These are phyloP conservation scores for Trichoderma harzianum DNA, from an alignment of 2,329 filamentous ascomycete species.

Conservation along the genomic window DNA sequence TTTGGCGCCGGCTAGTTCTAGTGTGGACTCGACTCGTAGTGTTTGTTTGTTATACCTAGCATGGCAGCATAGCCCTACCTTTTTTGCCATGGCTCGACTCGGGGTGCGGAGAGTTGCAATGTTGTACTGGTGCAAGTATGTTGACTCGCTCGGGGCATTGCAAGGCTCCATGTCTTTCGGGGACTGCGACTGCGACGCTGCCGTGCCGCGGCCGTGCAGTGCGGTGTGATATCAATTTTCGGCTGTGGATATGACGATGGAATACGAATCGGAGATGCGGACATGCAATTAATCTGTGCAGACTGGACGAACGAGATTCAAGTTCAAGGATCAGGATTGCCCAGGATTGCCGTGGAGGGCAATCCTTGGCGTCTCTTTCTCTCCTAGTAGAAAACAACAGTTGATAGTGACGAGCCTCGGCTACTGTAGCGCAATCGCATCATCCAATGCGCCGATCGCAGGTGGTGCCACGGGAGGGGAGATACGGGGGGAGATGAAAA, in stretches of 20 bases:
- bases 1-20: background rate
- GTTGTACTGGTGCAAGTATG: background rate
- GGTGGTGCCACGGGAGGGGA: background rate
- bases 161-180: background rate
- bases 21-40: background rate
- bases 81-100: background rate
- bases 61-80: background rate
- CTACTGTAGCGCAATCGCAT: background rate
- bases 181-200: background rate
- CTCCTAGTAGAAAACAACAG: background rate
- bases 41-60: background rate
- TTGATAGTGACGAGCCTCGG: background rate
- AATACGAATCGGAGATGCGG: background rate
- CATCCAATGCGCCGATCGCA: background rate
- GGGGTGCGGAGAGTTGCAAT: background rate
- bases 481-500: background rate
- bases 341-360: background rate
- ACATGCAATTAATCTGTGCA: background rate
- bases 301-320: background rate
- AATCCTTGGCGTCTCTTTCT: background rate
- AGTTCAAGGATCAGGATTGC: background rate
- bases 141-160: background rate
- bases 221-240: background rate
- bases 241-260: background rate
- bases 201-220: background rate